These are phyloP conservation scores for Sparassis latifolia DNA, from an alignment of 1,284 basidiomycete genomes.

Conservation along the genomic window DNA sequence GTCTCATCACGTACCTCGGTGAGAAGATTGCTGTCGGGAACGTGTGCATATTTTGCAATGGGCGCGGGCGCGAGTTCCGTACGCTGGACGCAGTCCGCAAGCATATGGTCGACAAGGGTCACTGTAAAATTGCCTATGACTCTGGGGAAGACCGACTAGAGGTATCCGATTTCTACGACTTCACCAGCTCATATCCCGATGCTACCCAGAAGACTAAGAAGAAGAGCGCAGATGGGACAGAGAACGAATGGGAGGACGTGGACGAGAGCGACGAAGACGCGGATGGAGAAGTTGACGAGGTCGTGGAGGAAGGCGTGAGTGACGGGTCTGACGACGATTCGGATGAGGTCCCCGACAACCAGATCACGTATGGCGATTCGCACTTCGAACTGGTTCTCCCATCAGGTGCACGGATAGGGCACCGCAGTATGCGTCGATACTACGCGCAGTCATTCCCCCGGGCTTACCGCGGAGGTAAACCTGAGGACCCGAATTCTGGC, in stretches of 20 bases:
- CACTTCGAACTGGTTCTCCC: conserved; percentile 91
- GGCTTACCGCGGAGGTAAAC: conserved; percentile 26
- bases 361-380: conserved; percentile 69
- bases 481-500: conserved; percentile 62
- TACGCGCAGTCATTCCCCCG: conserved; percentile 78
- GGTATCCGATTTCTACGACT: conserved; percentile 93
- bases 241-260: conserved; percentile 22
- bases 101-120: conserved; percentile 92
- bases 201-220: conserved; percentile 31
- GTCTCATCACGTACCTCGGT: conserved; percentile 83
- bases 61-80: conserved; percentile 70
- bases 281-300: conserved; percentile 47
- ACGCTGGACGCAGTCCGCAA: conserved; percentile 82
- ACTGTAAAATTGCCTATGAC: conserved; percentile 96
- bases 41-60: conserved; percentile 89
- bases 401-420: conserved; percentile 88
- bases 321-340: conserved; percentile 30
- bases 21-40: conserved; percentile 94
- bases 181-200: conserved; percentile 73
- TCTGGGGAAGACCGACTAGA: conserved; percentile 78
- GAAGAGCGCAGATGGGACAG: conserved; percentile 24
- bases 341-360: conserved; percentile 44
- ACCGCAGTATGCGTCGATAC: conserved; percentile 82
- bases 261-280: conserved; percentile 46
- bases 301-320: conserved; percentile 35